Base-by-base conservation (phyloP, 106 monocot genomes). In the Allium cepa region DNA sequence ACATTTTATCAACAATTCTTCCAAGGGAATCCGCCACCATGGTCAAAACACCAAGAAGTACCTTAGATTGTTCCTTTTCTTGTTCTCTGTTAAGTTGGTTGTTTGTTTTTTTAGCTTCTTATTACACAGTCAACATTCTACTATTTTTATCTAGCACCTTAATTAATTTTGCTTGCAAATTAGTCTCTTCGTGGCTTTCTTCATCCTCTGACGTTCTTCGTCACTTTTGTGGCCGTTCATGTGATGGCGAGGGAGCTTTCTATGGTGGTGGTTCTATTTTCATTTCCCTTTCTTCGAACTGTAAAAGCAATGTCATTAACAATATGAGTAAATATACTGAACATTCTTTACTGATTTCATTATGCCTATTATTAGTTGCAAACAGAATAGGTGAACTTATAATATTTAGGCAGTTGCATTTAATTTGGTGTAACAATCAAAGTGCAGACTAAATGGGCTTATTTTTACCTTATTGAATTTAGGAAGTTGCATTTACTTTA, bases 1-100 rank as follows among this genome's bases (percentile, higher is more conserved):
- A 75, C 11, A 75, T 61, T 53, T 75, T 75, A 53, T 75, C 75
- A n/a, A 68, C 75, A 52, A 75, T 75, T 53, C 75, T 68, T 1
- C 68, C 67, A 47, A 75, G 68, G 46, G 75, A 67, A 46, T 75
- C 75, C 11, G 75, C 75, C 14, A 75, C 68, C 50, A 68, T 75
- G 68, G 45, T 68, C 28, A 75, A 61, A 49, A 75, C 68, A 17
- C 45, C 28, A 1, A 75, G 68, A n/a, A 75, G 22, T 2, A 67
- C 68, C 7, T 75, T 50, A 1, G 28, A 17, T 17, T 75, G 75
- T 13, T 68, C 68, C 75, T 75, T 75, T 46, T 68, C 61, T 58
- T 68, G 75, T 9, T 75, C 75, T 46, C 75, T 67, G 11, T 75
- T 68, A 16, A 75, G 53, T 47, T 61, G 75, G 10, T 59, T 52